Conservation (phyloP, 345 rosid species). For the Citrus glauca region DNA sequence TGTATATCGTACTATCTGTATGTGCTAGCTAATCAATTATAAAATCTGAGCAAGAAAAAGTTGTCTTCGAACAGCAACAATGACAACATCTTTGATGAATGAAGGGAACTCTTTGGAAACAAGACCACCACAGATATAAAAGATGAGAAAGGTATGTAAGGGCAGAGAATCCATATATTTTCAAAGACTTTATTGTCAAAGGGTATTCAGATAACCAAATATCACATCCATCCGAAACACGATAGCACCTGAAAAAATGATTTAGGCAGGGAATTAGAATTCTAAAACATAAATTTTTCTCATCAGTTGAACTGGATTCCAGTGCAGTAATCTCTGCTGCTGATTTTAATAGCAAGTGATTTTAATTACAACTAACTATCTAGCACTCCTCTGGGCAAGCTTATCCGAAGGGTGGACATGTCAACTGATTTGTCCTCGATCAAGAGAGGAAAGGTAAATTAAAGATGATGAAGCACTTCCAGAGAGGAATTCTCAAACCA, state of each 20-base stretch:
- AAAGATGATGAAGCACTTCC: slow-evolving; percentile 41
- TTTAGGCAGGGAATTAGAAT: not conserved
- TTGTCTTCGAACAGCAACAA: not conserved
- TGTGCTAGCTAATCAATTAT: not conserved
- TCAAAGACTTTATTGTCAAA: not conserved
- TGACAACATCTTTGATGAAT: not conserved
- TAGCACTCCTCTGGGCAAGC: not conserved
- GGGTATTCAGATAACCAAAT: not conserved
- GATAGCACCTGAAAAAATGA: not conserved
- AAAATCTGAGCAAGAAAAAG: not conserved
- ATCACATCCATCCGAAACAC: not conserved
- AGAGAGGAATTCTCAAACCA: slow-evolving; percentile 73
- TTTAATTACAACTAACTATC: not conserved
- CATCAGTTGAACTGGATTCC: not conserved
- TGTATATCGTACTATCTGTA: not conserved
- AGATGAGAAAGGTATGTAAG: not conserved
- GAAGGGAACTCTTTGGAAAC: not conserved
- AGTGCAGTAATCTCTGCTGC: not conserved
- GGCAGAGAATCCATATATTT: not conserved
- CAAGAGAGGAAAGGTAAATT: not conserved
- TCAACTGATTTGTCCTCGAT: not conserved
- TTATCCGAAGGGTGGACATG: not conserved
- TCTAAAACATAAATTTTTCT: not conserved
- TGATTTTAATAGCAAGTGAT: not conserved
- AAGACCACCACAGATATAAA: not conserved